These are phyloP conservation scores for Physcomitrellopsis africana DNA, from an alignment of 225 moss, liverwort and hornwort genomes.

Conservation along the genomic window DNA sequence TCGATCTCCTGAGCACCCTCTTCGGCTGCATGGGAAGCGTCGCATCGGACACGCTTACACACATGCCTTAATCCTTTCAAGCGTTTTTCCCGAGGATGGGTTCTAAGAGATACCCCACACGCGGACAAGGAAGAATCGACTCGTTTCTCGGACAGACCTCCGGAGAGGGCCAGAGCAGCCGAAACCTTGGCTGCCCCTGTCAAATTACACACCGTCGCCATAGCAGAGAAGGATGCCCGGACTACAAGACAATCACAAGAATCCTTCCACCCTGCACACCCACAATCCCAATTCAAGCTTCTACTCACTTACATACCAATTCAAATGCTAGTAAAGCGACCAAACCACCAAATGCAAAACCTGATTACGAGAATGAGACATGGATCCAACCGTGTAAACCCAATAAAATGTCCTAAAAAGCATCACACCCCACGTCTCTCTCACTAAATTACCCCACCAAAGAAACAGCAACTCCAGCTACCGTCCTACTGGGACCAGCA, in stretches of 20 bases:
- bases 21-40: constrained; percentile 41
- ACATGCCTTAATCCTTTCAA: constrained; percentile 15
- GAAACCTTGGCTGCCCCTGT: constrained; percentile 30
- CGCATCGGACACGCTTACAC: constrained; percentile 22
- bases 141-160: constrained; percentile 30
- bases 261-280: constrained; percentile 12
- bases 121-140: constrained; percentile 20
- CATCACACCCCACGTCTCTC: too few relatives aligned
- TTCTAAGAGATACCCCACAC: constrained; percentile 12
- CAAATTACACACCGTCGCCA: constrained; percentile 45
- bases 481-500: too few relatives aligned
- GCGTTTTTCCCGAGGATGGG: background rate
- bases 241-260: background rate
- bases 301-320: background rate
- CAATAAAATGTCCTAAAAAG: too few relatives aligned
- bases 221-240: constrained; percentile 22
- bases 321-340: background rate
- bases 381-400: background rate
- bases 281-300: constrained; percentile 22
- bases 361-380: background rate
- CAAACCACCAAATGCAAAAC: background rate
- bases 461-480: too few relatives aligned
- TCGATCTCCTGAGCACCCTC: constrained; percentile 55
- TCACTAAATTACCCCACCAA: too few relatives aligned
- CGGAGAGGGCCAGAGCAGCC: constrained; percentile 31